Evolutionary conservation across 2,329 filamentous ascomycete genomes (phyloP), one percentile per base, ranked within the genome.

Genomic region (Grosmannia serpens): DNA sequence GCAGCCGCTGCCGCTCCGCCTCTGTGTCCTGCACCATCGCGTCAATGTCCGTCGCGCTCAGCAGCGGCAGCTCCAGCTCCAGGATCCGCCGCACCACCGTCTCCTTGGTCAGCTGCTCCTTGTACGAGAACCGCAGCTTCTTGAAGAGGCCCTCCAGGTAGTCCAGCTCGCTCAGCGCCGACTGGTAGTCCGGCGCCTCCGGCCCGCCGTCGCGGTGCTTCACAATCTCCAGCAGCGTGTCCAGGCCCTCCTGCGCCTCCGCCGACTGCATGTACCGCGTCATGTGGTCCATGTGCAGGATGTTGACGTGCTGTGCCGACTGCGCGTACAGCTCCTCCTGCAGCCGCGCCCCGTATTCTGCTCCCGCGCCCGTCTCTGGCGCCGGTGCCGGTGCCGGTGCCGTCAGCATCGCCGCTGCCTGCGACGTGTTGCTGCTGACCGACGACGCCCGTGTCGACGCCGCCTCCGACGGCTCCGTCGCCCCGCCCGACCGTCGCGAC

Each of bases 51-150:
- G 85, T 81, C 50, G 86, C 83, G 47, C 86, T 86, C 59, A 95
- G 88, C 52, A 97, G 87, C 20, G 91, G 79, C 0, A 92, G 94
- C 54, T 91, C 90, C 62, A 96, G 89, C 62, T 89, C 90, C 20
- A 95, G 90, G 65, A 97, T 95, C 63, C 89, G 86, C 64, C 91
- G 89, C 58, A 99, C 86, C 71, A 96, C 97, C 68, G 96, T 95
- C 71, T 99, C 94, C 74, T 97, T 99, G 51, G 92, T 97, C 62
- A 97, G 91, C 76, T 97, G 94, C 73, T 99, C 94, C 65, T 96
- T 88, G 73, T 97, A 97, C 63, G 89, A 95, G 77, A 97, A 97
- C 65, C 92, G 89, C 46, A 97, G 80, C 74, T 99, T 97, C 49
- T 90, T 87, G 73, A 97, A 99, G 24, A 97, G 82, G 73, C 96